Base-by-base conservation (phyloP, 768 basidiomycete genomes). In the Rhodotorula kratochvilovae region DNA sequence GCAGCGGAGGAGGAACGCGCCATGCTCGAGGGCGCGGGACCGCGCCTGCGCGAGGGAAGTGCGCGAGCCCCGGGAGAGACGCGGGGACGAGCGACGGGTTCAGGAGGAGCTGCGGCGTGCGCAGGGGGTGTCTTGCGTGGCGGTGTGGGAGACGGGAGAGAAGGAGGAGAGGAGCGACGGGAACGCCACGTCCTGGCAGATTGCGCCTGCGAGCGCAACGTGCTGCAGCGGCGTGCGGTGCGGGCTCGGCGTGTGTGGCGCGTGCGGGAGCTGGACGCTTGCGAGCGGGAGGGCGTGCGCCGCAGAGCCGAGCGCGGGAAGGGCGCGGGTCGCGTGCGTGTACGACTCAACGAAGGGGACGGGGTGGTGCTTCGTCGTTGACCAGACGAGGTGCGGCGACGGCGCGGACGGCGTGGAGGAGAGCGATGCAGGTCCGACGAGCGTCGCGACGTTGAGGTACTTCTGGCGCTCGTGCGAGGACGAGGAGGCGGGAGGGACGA, bases 341-440 rank as follows among this genome's bases (percentile, higher is more conserved):
- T 54, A 75, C n/a, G 45, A 59, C 56, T 68, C 74, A 64, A 75
- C 58, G n/a, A 72, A 56, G 12, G 70, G 61, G 42, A 73, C 64
- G 7, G 72, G 68, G 46, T 59, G 61, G 8, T 73, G 68, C 57
- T 73, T 73, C 6, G 67, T 67, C 51, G 72, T 70, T 29, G 65
- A 63, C 39, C 43, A 66, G 33, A 70, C 50, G 35, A 73, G 31
- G 51, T 55, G 6, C 23, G 48, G 48, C 11, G 8, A 17, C 2
- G 65, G 64, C 11, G 7, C 10, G 15, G 42, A 29, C 12, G 57
- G 15, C 3, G 5, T 2, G 59, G 17, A 0, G 17, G 10, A 13
- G 35, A n/a, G 3, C 12, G 31, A 3, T 2, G 43, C 17, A 5
- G 72, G 72, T 3, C 72, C 72, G 61, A 73, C 39, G 23, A 73